Evolutionary conservation across 2,329 filamentous ascomycete genomes (phyloP).

Genomic region (Colletotrichum trifolii): DNA sequence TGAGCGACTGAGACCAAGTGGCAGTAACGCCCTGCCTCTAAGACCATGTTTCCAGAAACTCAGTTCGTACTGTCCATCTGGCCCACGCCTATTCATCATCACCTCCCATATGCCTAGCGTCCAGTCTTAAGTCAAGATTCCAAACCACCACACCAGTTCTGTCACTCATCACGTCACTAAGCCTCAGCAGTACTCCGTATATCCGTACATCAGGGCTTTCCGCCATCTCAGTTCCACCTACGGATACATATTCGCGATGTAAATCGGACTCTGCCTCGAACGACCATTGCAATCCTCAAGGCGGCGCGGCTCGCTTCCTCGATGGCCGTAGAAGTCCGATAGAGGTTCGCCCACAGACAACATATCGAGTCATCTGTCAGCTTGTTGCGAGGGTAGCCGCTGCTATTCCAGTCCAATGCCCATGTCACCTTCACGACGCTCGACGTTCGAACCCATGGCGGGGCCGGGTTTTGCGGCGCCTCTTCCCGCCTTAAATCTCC

Average conservation of each 20-base stretch:
- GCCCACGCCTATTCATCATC: background rate
- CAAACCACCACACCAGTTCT: too few relatives aligned
- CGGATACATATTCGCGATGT: too few relatives aligned
- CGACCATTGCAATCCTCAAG: too few relatives aligned
- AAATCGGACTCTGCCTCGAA: too few relatives aligned
- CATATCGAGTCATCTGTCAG: background rate
- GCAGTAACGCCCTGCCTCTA: conserved; percentile 1
- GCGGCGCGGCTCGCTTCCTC: too few relatives aligned
- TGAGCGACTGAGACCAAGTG: conserved; percentile 25
- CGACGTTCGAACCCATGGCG: conserved; percentile 11
- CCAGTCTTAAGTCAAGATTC: background rate
- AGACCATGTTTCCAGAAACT: background rate
- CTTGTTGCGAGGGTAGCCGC: background rate
- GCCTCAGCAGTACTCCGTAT: too few relatives aligned
- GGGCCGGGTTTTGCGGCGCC: background rate
- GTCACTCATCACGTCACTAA: too few relatives aligned
- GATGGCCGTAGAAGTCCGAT: too few relatives aligned
- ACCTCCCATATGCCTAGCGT: background rate
- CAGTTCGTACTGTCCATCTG: conserved; percentile 5
- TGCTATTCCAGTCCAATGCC: background rate
- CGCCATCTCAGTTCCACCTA: too few relatives aligned
- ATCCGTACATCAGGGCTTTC: too few relatives aligned
- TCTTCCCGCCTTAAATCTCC: conserved; percentile 28
- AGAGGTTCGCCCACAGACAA: too few relatives aligned
- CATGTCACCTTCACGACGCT: background rate